These are phyloP conservation scores for Boletus huronensis DNA, from an alignment of 768 basidiomycete genomes.

Conservation along the genomic window DNA sequence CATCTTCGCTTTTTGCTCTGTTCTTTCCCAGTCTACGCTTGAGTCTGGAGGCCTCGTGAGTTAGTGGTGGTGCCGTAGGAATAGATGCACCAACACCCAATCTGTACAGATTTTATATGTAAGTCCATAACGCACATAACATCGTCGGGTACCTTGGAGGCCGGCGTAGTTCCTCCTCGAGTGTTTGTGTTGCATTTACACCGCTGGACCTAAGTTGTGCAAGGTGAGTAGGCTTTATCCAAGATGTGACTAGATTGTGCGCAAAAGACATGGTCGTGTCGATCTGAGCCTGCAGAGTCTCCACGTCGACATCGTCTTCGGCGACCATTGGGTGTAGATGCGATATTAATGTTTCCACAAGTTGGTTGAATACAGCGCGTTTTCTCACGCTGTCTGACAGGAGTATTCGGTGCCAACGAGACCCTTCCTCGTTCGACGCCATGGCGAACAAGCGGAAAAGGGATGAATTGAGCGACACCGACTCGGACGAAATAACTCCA, in stretches of 20 bases:
- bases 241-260: constrained; percentile 69
- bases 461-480: constrained; percentile 46
- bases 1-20: constrained; percentile 45
- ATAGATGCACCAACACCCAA: constrained; percentile 72
- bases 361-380: not conserved
- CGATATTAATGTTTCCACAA: not conserved
- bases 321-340: constrained; percentile 18
- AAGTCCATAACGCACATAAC: not conserved
- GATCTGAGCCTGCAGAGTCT: constrained; percentile 76
- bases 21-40: constrained; percentile 54
- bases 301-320: constrained; percentile 61
- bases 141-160: constrained; percentile 56
- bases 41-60: constrained; percentile 58
- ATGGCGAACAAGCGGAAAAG: constrained; percentile 54
- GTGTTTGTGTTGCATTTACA: constrained; percentile 45
- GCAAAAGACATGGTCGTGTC: constrained; percentile 77
- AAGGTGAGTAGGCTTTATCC: constrained; percentile 59
- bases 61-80: constrained; percentile 43
- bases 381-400: constrained; percentile 21
- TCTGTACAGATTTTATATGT: constrained; percentile 35
- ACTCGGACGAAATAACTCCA: constrained; percentile 57
- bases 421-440: not conserved
- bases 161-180: constrained; percentile 63
- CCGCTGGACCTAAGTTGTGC: constrained; percentile 32
- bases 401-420: too few species aligned